Evolutionary conservation across 768 basidiomycete genomes (phyloP).

Genomic region (Boletus rubroflammeus): DNA sequence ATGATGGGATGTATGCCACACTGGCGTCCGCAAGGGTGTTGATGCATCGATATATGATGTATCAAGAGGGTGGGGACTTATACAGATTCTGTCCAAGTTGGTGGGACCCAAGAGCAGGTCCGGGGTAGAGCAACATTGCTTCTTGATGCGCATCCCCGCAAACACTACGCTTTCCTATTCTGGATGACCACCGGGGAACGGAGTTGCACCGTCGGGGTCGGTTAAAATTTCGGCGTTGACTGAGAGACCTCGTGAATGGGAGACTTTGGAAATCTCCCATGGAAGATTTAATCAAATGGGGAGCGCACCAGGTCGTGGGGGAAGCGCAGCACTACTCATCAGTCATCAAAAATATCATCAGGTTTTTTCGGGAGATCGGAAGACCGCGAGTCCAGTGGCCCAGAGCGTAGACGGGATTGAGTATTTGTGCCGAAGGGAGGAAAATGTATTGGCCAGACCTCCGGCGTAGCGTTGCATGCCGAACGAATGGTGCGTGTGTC

Average conservation of each 20-base stretch:
- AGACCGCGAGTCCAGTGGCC: neutral
- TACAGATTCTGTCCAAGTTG: neutral
- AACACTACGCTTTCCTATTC: conserved; percentile 10
- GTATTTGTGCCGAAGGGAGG: neutral
- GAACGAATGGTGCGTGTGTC: neutral
- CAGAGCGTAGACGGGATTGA: neutral
- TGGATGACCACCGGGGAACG: neutral
- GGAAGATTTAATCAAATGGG: neutral
- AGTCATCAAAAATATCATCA: neutral
- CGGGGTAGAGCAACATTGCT: neutral
- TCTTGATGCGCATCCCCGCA: neutral
- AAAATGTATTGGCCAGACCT: neutral
- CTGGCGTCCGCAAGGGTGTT: neutral
- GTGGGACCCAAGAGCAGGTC: neutral
- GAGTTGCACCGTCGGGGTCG: neutral
- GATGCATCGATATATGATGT: neutral
- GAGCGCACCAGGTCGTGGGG: neutral
- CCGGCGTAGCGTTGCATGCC: neutral
- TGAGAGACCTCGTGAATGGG: no score
- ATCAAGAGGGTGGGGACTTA: neutral
- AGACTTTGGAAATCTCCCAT: neutral
- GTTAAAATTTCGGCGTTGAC: neutral
- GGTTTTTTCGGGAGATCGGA: neutral
- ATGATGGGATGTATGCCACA: no score
- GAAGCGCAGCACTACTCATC: neutral